These are phyloP conservation scores for Multifurca ochricompacta DNA, from an alignment of 768 basidiomycete species.

Conservation along the genomic window DNA sequence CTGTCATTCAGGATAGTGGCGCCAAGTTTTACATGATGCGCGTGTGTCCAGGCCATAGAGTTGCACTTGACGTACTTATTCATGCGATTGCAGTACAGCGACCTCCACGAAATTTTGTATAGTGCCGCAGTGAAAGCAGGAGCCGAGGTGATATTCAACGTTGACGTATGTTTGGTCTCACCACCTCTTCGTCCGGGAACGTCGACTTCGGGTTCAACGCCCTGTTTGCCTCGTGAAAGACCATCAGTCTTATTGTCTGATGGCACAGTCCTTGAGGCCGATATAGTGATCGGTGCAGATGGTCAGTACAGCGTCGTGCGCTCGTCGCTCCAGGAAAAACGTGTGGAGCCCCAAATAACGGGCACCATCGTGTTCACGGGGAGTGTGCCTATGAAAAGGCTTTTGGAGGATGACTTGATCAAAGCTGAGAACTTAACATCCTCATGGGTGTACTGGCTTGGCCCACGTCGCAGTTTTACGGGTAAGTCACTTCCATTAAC, in stretches of 20 bases:
- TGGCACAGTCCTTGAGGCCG: conserved; percentile 17
- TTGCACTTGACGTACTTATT: not conserved
- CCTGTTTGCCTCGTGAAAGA: not conserved
- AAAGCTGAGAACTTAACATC: not conserved
- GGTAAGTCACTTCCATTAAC: conserved; percentile 4
- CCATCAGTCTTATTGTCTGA: conserved; percentile 16
- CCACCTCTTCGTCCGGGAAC: not conserved
- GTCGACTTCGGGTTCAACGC: not conserved
- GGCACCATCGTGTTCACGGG: conserved; percentile 11
- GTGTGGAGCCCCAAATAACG: not conserved
- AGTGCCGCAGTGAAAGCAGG: conserved; percentile 9
- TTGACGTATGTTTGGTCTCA: conserved; percentile 2
- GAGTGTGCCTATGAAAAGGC: not conserved
- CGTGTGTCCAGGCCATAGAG: conserved; percentile 1
- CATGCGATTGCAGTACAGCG: conserved; percentile 8
- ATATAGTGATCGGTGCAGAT: conserved; percentile 22
- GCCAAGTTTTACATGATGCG: conserved; percentile 10
- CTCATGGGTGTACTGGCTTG: conserved; percentile 14
- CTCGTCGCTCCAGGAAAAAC: conserved; percentile 2
- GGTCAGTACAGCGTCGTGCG: conserved; percentile 18
- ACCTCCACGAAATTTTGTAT: conserved; percentile 17
- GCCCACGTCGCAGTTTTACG: conserved; percentile 1
- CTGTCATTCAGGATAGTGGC: conserved; percentile 5
- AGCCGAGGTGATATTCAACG: conserved; percentile 13
- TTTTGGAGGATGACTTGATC: conserved; percentile 15